Evolutionary conservation across 352 stramenopile genomes (phyloP), one percentile per base, ranked within the genome.

Genomic region (Globisporangium spiculum): DNA sequence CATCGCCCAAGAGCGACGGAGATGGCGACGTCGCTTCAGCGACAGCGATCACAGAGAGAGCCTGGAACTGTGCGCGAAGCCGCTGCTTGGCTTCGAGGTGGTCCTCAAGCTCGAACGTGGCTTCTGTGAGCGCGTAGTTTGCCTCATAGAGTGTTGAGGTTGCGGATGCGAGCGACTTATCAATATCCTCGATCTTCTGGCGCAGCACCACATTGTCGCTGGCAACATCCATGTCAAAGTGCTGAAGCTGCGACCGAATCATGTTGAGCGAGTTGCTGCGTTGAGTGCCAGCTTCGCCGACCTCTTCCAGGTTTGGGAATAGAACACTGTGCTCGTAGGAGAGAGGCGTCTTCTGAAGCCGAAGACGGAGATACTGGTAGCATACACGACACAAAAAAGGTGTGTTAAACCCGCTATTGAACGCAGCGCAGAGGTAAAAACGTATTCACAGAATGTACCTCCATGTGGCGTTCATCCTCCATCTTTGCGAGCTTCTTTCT

Each of bases 181-280:
- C 83, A 1, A 85, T 80, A n/a, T 59, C 68, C 52, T 94, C 88
- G 63, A 93, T 93, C 68, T 95, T 96, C 1, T 79, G 73, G 24
- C 89, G 88, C 16, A 96, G 68, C 3, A 91, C 78, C 27, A 75
- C 71, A 4, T 83, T 91, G 56, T 96, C 88, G 55, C 73, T 83
- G n/a, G 84, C 83, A n/a, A 92, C 76, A 59, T 87, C 77, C 0
- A 66, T 73, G 60, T 96, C 88, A 26, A 91, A 87, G 26, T 77
- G 73, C 18, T 80, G 62, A 2, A 96, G 73, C 44, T 91, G 80
- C 0, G 71, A 72, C 3, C 88, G 85, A 52, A 96, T 92, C 14
- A 81, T 57, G 52, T 84, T 75, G 12, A 93, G 67, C 22, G 77
- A 69, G 5, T 27, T 84, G 75, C 30, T 75, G 70, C 38, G 38